Evolutionary conservation across 2,329 filamentous ascomycete genomes (phyloP).

Genomic region (Pezicula radicicola): DNA sequence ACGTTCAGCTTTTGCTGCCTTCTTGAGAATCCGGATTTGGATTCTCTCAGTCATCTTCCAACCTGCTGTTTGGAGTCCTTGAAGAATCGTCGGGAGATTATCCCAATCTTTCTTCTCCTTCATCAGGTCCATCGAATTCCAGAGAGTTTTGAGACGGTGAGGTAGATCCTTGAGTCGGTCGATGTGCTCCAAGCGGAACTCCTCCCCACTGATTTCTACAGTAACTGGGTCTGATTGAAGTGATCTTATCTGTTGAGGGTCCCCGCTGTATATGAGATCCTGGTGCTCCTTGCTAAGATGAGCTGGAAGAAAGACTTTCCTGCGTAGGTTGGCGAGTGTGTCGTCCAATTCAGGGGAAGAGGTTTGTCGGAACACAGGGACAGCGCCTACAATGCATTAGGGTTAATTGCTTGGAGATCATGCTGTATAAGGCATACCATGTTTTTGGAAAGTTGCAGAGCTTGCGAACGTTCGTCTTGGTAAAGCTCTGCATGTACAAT

Average conservation of each 20-base stretch:
- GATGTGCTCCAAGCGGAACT: constrained; percentile 26
- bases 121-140: constrained; percentile 23
- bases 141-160: constrained; percentile 4
- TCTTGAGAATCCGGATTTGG: constrained; percentile 3
- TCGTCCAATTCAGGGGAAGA: constrained; percentile 51
- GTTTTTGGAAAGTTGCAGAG: constrained; percentile 19
- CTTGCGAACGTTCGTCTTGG: constrained; percentile 24
- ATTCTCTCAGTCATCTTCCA: constrained; percentile 14
- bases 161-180: constrained; percentile 18
- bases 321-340: constrained; percentile 50
- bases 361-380: constrained; percentile 42
- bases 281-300: constrained; percentile 53
- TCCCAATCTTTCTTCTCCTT: constrained; percentile 29
- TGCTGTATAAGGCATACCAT: constrained; percentile 17
- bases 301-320: constrained; percentile 58
- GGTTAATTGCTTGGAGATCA: not conserved
- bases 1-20: constrained; percentile 11
- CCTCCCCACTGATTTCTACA: constrained; percentile 55
- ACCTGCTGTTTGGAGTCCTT: constrained; percentile 19
- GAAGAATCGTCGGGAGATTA: constrained; percentile 26
- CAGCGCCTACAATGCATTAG: constrained; percentile 12
- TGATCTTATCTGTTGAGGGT: constrained; percentile 37
- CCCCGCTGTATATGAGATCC: constrained; percentile 45
- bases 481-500: constrained; percentile 11
- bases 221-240: constrained; percentile 53